Evolutionary conservation across 768 basidiomycete species (phyloP).

Genomic region (Lactarius hatsudake): DNA sequence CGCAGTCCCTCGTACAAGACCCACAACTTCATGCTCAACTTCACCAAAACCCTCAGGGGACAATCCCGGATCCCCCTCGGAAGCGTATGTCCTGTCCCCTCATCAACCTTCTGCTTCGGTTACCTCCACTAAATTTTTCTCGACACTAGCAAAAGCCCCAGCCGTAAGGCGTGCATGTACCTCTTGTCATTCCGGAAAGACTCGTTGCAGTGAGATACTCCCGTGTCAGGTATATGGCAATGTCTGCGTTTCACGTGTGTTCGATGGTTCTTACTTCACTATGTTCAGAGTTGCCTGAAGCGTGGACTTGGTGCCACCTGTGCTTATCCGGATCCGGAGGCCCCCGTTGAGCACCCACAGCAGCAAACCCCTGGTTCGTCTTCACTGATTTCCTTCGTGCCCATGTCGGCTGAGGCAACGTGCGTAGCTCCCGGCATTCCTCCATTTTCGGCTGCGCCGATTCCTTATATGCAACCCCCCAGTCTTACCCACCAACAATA

Average conservation of each 20-base stretch:
- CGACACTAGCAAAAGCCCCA: slow-evolving; percentile 64
- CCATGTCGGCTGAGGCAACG: slow-evolving; percentile 29
- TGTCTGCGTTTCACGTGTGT: slow-evolving; percentile 17
- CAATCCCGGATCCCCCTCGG: slow-evolving; percentile 38
- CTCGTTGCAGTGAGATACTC: slow-evolving; percentile 75
- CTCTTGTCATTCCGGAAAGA: slow-evolving; percentile 81
- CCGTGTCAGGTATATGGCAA: slow-evolving; percentile 64
- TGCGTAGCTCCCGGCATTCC: slow-evolving; percentile 36
- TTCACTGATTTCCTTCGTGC: slow-evolving; percentile 28
- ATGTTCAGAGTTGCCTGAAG: slow-evolving; percentile 71
- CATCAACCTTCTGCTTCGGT: background rate
- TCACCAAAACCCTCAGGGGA: slow-evolving; percentile 30
- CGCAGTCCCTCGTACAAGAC: slow-evolving; percentile 24
- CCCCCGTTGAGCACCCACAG: slow-evolving; percentile 28
- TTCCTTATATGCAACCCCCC: slow-evolving; percentile 41
- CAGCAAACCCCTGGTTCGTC: slow-evolving; percentile 27
- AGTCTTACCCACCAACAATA: slow-evolving; percentile 54
- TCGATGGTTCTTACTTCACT: background rate
- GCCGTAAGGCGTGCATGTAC: slow-evolving; percentile 79
- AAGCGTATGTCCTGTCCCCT: slow-evolving; percentile 51
- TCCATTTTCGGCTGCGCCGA: slow-evolving; percentile 39
- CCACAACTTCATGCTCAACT: slow-evolving; percentile 37
- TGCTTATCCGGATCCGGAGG: slow-evolving; percentile 76
- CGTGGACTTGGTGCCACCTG: slow-evolving; percentile 69
- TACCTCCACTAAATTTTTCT: slow-evolving; percentile 20